These are phyloP conservation scores for Alloteropsis semialata DNA, from an alignment of 176 grass and related monocot genomes.

Conservation along the genomic window DNA sequence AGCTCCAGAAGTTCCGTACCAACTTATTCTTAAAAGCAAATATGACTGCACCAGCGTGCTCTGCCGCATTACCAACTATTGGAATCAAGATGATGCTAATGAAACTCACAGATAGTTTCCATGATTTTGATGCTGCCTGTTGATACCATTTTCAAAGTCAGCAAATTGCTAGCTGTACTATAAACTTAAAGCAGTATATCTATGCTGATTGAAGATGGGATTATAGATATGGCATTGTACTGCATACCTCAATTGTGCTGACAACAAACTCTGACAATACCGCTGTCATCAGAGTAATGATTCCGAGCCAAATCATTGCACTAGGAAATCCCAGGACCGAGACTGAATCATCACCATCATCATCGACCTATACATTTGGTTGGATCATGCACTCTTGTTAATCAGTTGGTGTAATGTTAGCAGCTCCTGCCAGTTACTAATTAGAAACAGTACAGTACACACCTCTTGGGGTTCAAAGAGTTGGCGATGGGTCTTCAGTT, in stretches of 20 bases:
- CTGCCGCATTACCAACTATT: constrained; percentile 81
- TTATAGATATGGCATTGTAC: background rate
- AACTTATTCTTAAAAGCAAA: constrained; percentile 80
- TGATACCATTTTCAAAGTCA: background rate
- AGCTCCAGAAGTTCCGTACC: constrained; percentile 30
- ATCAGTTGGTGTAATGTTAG: background rate
- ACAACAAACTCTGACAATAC: constrained; percentile 89
- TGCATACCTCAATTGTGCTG: constrained; percentile 73
- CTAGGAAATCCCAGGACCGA: constrained; percentile 61
- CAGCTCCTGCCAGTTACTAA: background rate
- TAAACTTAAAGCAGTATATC: constrained; percentile 31
- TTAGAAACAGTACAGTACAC: background rate
- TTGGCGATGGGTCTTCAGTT: constrained; percentile 84
- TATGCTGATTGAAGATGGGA: background rate
- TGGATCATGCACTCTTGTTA: background rate
- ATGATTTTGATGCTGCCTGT: constrained; percentile 67
- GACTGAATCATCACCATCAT: constrained; percentile 57
- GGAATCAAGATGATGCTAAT: constrained; percentile 77
- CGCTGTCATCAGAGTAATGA: constrained; percentile 75
- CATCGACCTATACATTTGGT: constrained; percentile 37
- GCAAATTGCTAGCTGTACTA: constrained; percentile 17
- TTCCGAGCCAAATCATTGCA: constrained; percentile 68
- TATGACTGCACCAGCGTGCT: constrained; percentile 74
- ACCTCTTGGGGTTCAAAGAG: constrained; percentile 79
- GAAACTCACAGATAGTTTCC: constrained; percentile 78